A percentile compares a stretch with the other conserved stretches of the same genome.
phyloP scores from a whole-genome alignment of 2,329 filamentous ascomycete genomes.

The Lachnellula cervina region DNA sequence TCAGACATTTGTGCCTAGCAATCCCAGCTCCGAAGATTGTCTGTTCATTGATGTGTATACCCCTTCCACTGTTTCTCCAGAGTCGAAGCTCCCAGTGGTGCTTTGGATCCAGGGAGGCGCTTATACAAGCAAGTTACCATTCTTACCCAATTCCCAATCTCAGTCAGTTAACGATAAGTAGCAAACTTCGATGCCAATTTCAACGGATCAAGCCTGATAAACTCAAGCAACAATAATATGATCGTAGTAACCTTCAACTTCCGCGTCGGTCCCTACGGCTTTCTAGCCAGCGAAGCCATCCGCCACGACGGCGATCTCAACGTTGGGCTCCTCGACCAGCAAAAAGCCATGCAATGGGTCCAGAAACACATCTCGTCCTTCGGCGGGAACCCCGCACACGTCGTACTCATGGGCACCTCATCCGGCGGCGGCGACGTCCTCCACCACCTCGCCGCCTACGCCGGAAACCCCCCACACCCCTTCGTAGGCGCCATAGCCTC shows the following conservation, averaged over 20 bases:
- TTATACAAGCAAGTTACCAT: too few relatives aligned
- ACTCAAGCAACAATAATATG: constrained; percentile 53
- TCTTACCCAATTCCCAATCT: too few relatives aligned
- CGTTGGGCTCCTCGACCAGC: constrained; percentile 44
- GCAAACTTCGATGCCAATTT: constrained; percentile 45
- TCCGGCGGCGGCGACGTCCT: constrained; percentile 60
- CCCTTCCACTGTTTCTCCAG: constrained; percentile 44
- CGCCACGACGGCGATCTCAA: constrained; percentile 49
- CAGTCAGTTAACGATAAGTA: constrained; percentile 40
- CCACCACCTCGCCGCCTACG: constrained; percentile 52
- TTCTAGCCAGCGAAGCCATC: constrained; percentile 55
- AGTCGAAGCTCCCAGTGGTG: constrained; percentile 50
- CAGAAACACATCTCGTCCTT: constrained; percentile 37
- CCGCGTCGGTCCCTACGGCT: constrained; percentile 67
- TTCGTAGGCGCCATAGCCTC: too few relatives aligned
- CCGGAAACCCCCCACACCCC: constrained; percentile 29
- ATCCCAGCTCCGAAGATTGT: constrained; percentile 53
- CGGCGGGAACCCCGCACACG: constrained; percentile 62
- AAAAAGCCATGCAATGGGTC: constrained; percentile 9
- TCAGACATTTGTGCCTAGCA: too few relatives aligned
- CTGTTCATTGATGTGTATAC: constrained; percentile 61
- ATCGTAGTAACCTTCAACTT: constrained; percentile 70
- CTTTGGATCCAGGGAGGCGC: constrained; percentile 52
- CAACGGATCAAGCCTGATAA: constrained; percentile 56
- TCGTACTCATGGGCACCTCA: constrained; percentile 61